Conservation (phyloP, 2,329 filamentous ascomycete genomes). For the Diaporthe destruens region DNA sequence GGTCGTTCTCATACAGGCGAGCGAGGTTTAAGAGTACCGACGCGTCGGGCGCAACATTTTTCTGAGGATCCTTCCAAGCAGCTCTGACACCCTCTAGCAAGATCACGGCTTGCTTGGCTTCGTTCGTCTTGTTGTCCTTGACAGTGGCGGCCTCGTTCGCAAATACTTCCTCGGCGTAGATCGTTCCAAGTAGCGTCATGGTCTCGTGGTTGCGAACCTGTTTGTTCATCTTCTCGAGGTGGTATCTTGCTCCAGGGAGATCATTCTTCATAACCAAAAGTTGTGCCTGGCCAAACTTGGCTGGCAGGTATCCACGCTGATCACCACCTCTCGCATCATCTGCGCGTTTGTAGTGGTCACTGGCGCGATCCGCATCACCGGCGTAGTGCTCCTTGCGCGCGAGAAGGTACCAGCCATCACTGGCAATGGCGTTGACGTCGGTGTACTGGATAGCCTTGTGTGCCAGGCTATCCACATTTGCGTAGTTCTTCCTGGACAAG, state of each 20-base stretch:
- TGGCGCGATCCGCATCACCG: conserved; percentile 79
- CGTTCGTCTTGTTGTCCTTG: conserved; percentile 88
- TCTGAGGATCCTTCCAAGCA: conserved; percentile 94
- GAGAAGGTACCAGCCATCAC: conserved; percentile 96
- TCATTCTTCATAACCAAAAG: conserved; percentile 87
- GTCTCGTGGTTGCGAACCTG: conserved; percentile 86
- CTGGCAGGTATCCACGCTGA: conserved; percentile 92
- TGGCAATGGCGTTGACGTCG: conserved; percentile 95
- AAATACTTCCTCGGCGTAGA: conserved; percentile 96
- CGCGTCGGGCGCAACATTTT: conserved; percentile 82
- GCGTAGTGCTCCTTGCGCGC: conserved; percentile 91
- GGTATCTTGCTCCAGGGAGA: conserved; percentile 90
- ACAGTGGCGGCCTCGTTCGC: conserved; percentile 76
- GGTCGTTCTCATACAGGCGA: conserved; percentile 86
- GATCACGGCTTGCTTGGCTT: conserved; percentile 87
- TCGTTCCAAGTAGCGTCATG: conserved; percentile 89
- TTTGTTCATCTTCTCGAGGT: conserved; percentile 89
- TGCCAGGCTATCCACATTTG: conserved; percentile 86
- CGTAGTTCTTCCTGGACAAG: conserved; percentile 82
- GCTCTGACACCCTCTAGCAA: conserved; percentile 86
- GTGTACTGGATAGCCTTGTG: conserved; percentile 96
- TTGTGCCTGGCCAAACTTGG: conserved; percentile 94
- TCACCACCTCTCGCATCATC: conserved; percentile 92
- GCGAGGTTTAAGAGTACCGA: conserved; percentile 93
- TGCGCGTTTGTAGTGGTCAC: conserved; percentile 88